Conservation (phyloP, 768 basidiomycete species). For the Suillus occidentalis region DNA sequence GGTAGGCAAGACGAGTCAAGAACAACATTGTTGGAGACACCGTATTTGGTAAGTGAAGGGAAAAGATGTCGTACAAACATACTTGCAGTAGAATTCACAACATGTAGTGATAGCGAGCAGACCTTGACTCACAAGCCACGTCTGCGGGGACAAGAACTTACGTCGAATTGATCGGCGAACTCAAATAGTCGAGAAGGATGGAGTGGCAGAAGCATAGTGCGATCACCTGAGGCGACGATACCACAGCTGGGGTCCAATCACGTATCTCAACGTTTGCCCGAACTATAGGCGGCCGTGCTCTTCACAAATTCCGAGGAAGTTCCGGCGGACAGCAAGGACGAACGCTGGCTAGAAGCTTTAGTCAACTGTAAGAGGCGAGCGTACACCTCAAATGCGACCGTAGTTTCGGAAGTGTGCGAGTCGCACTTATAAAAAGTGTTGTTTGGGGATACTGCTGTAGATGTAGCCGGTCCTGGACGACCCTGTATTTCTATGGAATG, state of each 20-base stretch:
- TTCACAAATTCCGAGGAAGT: constrained; percentile 1
- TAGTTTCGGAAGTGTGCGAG: constrained; percentile 1
- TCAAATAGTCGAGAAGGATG: neutral
- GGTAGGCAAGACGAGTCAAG: neutral
- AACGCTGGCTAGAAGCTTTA: neutral
- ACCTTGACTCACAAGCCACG: constrained; percentile 3
- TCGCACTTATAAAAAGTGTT: neutral
- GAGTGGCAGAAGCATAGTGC: constrained; percentile 1
- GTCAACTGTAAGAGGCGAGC: neutral
- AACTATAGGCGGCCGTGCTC: neutral
- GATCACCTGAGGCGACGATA: neutral
- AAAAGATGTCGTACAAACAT: neutral
- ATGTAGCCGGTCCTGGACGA: neutral
- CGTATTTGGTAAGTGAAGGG: neutral
- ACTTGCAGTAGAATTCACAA: neutral
- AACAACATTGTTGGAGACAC: neutral
- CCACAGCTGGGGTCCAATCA: neutral
- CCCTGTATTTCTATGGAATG: neutral
- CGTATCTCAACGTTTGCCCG: neutral
- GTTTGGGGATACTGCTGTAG: neutral
- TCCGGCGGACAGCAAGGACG: neutral
- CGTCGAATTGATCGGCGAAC: constrained; percentile 3
- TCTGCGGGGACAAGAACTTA: neutral
- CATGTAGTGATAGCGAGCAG: neutral
- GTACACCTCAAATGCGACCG: neutral